Evolutionary conservation across 331 rosid species (phyloP), one percentile per base, ranked within the genome.

Genomic region (Cucumis variabilis): DNA sequence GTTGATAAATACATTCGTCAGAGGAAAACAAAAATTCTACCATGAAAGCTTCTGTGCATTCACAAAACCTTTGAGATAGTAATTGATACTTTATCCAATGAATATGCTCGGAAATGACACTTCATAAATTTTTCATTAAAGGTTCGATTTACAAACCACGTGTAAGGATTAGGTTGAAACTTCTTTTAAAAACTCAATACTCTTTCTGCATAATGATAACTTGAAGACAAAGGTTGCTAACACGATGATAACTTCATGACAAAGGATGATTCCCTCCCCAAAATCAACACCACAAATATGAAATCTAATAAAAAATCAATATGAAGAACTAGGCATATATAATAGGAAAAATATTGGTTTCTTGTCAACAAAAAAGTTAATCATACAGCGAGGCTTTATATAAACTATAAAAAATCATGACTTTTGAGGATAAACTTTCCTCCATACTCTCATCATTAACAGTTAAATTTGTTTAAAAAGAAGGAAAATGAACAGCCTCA

Each of bases 31-130:
- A 2, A 33, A 4, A 4, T 51, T 53, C 68, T 79, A 51, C 68
- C 84, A 79, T 16, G 46, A 53, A 79, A 77, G 82, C 11, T 76
- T 76, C 33, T 53, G 17, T 76, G 60, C 7, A 77, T 76, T 76
- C 51, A 58, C 58, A 7, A 44, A 53, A 53, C 3, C 4, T 53
- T 53, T 53, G 6, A 53, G 60, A 53, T 53, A 53, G 63, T 55
- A 55, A 55, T 55, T 16, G 63, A 5, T 55, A 16, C 63, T 55
- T 55, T 55, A 15, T 16, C 63, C 21, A 5, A 1, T 3, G 12
- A 55, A 55, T 58, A 58, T 58, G 17, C 23, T 58, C 23, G 21
- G 65, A 16, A 16, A 4, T 6, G 65, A 58, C 65, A 58, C 28
- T 76, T 76, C 60, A 12, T 12, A 0, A 28, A 46, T n/a, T 48